phyloP scores from a whole-genome alignment of 805 yeast species.

The Starmerella scarabaei region DNA sequence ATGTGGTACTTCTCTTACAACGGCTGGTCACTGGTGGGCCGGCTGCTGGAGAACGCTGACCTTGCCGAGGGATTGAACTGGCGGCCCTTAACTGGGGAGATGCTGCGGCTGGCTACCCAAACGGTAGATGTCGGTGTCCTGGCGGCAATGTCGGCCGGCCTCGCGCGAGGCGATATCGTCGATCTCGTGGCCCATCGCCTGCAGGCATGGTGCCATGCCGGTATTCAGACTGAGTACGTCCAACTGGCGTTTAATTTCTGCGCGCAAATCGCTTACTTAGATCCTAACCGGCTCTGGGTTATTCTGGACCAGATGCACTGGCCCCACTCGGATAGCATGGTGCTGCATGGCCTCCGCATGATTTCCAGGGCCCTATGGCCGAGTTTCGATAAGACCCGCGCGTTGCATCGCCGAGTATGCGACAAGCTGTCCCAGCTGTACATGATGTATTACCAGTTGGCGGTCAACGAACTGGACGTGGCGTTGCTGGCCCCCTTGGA shows the following conservation, averaged over 20 bases:
- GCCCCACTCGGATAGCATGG: conserved; percentile 1
- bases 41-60: conserved; percentile 53
- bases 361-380: background rate
- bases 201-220: conserved; percentile 34
- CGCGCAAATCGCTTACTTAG: conserved; percentile 34
- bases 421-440: conserved; percentile 4
- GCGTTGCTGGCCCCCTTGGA: conserved; percentile 17
- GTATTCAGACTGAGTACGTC: conserved; percentile 1
- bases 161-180: conserved; percentile 43
- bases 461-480: conserved; percentile 3
- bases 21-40: conserved; percentile 81
- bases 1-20: conserved; percentile 61
- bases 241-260: conserved; percentile 33
- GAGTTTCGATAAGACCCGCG: conserved; percentile 1
- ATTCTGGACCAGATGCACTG: conserved; percentile 35
- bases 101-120: conserved; percentile 39
- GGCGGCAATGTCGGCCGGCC: conserved; percentile 32
- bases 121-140: conserved; percentile 31
- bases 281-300: conserved; percentile 66
- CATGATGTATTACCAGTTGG: conserved; percentile 4
- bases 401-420: conserved; percentile 6
- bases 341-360: conserved; percentile 5
- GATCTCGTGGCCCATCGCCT: conserved; percentile 53
- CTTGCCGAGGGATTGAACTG: conserved; percentile 18
- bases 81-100: conserved; percentile 35